A percentile compares a stretch with the other conserved stretches of the same genome.
Evolutionary conservation across 495 filamentous ascomycete species (phyloP).

Genomic region (Hypomontagnella submonticulosa): DNA sequence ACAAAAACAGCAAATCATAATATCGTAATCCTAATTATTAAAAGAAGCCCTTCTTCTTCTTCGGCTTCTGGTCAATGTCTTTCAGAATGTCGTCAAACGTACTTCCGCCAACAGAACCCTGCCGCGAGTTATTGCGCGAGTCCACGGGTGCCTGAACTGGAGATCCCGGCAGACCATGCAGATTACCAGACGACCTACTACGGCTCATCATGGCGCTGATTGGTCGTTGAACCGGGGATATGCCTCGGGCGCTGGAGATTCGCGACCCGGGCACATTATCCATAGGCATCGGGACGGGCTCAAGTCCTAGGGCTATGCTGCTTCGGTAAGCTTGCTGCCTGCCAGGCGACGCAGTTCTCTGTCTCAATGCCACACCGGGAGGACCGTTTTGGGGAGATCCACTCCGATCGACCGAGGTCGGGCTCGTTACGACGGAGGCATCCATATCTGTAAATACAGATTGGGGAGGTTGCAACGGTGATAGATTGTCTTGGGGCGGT

Average conservation of each 20-base stretch:
- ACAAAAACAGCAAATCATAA: conserved; percentile 32
- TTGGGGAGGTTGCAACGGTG: conserved; percentile 56
- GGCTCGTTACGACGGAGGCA: conserved; percentile 37
- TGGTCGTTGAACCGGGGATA: conserved; percentile 45
- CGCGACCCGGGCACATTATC: conserved; percentile 37
- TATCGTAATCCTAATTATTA: conserved; percentile 29
- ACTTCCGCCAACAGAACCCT: conserved; percentile 59
- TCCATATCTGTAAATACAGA: conserved; percentile 46
- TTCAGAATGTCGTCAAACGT: conserved; percentile 76
- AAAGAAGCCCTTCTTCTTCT: conserved; percentile 59
- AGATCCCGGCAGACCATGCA: conserved; percentile 35
- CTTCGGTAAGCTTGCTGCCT: conserved; percentile 50
- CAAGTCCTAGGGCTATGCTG: conserved; percentile 60
- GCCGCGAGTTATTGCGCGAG: conserved; percentile 42
- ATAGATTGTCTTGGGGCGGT: conserved; percentile 36
- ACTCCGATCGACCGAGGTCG: conserved; percentile 37
- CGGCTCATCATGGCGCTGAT: conserved; percentile 41
- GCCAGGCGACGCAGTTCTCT: conserved; percentile 49
- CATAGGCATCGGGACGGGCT: conserved; percentile 50
- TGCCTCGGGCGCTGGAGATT: conserved; percentile 40
- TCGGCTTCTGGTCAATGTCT: conserved; percentile 56
- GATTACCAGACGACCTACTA: conserved; percentile 46
- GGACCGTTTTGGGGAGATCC: conserved; percentile 46
- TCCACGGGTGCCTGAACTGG: conserved; percentile 26
- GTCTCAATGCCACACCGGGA: conserved; percentile 47